phyloP scores from a whole-genome alignment of 306 rosid genomes.

The Trichosanthes truncata region DNA sequence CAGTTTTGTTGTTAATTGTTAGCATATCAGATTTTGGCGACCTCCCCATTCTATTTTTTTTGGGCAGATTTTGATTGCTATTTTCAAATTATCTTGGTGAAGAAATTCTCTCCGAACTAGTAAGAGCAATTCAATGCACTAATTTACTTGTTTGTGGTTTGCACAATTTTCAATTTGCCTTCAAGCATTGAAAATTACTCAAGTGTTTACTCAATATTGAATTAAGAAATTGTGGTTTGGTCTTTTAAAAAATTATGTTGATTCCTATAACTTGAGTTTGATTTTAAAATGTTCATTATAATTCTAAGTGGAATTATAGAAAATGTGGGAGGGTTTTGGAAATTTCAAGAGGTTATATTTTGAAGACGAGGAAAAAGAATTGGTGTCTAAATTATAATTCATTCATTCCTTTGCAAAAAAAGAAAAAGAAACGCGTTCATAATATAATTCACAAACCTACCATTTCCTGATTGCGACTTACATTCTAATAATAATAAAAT shows the following conservation, averaged over 20 bases:
- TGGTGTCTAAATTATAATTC: background rate
- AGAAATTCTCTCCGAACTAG: background rate
- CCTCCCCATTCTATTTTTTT: background rate
- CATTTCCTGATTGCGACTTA: background rate
- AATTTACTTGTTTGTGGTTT: background rate
- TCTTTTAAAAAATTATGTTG: background rate
- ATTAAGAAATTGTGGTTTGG: background rate
- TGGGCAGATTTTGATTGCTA: background rate
- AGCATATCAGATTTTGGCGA: background rate
- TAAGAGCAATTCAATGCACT: background rate
- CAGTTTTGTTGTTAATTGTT: background rate
- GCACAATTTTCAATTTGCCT: background rate
- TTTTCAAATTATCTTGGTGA: background rate
- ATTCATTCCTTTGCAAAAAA: too few species aligned
- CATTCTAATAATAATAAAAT: background rate
- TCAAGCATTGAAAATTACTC: too few species aligned
- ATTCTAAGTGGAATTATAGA: too few species aligned
- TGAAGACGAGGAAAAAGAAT: too few species aligned
- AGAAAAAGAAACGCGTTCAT: too few species aligned
- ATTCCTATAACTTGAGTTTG: too few species aligned
- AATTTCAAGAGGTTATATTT: too few species aligned
- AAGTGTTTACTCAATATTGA: too few species aligned
- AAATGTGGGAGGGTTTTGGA: too few species aligned
- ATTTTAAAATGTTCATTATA: too few species aligned
- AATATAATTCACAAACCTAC: background rate